Conservation (phyloP, 2,329 filamentous ascomycete species). For the Ophiocordyceps robertsii region DNA sequence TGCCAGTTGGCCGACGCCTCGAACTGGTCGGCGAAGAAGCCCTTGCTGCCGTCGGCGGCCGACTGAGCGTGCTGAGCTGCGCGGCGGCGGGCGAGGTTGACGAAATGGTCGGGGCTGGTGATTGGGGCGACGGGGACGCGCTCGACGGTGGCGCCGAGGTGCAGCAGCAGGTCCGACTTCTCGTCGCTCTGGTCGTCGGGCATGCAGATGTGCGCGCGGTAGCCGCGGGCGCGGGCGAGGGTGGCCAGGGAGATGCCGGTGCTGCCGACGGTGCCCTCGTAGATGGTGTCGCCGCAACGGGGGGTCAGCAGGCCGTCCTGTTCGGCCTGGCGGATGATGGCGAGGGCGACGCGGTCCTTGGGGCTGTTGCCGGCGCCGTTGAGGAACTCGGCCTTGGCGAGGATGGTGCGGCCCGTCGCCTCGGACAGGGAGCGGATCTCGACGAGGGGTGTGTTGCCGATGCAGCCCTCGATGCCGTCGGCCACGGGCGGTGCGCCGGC, state of each 20-base stretch:
- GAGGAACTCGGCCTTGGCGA: slow-evolving; percentile 91
- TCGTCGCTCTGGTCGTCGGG: slow-evolving; percentile 80
- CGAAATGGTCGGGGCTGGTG: slow-evolving; percentile 84
- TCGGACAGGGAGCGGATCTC: slow-evolving; percentile 74
- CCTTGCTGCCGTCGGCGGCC: slow-evolving; percentile 47
- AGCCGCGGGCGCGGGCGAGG: slow-evolving; percentile 76
- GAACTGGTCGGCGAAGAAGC: slow-evolving; percentile 95
- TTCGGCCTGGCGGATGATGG: slow-evolving; percentile 78
- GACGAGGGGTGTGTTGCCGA: slow-evolving; percentile 86
- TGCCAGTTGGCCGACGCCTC: slow-evolving; percentile 81
- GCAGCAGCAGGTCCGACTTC: slow-evolving; percentile 78
- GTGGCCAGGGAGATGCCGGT: slow-evolving; percentile 92
- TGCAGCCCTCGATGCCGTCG: slow-evolving; percentile 78
- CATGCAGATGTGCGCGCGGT: slow-evolving; percentile 94
- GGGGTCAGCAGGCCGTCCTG: slow-evolving; percentile 61
- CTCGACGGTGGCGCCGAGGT: slow-evolving; percentile 87
- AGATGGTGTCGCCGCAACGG: slow-evolving; percentile 80
- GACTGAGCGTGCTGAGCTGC: slow-evolving; percentile 59
- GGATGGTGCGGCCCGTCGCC: slow-evolving; percentile 75
- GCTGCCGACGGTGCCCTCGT: slow-evolving; percentile 92
- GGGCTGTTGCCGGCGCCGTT: slow-evolving; percentile 90
- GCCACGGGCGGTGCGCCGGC: slow-evolving; percentile 10
- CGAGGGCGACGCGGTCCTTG: slow-evolving; percentile 87
- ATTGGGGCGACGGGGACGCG: slow-evolving; percentile 84
- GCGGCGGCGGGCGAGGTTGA: slow-evolving; percentile 73